phyloP scores from a whole-genome alignment of 495 filamentous ascomycete species.

The Zalerion maritima region DNA sequence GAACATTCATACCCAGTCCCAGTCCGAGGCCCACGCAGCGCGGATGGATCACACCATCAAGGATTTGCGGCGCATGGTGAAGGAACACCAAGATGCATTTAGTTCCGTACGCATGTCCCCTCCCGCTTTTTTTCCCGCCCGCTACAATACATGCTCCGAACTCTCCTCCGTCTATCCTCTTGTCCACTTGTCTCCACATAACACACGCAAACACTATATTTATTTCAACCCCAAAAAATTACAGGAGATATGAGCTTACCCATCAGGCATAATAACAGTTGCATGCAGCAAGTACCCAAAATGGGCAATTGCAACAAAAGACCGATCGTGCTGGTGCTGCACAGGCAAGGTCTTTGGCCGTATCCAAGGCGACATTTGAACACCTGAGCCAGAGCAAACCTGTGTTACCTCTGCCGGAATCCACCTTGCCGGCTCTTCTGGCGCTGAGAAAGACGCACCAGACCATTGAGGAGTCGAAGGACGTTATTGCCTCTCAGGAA shows the following conservation, averaged over 20 bases:
- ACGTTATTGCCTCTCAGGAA: conserved; percentile 39
- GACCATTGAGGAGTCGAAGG: conserved; percentile 47
- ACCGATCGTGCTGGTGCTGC: conserved; percentile 14
- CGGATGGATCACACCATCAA: conserved; percentile 50
- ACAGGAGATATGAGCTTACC: no score
- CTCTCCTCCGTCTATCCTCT: no score
- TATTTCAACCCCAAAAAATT: no score
- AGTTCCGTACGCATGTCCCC: conserved; percentile 28
- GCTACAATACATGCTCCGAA: no score
- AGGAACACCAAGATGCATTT: conserved; percentile 48
- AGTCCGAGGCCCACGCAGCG: conserved; percentile 19
- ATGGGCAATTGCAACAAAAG: no score
- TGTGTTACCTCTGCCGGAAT: conserved; percentile 48
- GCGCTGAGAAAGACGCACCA: conserved; percentile 50
- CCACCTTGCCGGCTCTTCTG: conserved; percentile 54
- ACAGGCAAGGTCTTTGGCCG: conserved; percentile 24
- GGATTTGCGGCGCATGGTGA: conserved; percentile 48
- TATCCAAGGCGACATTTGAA: conserved; percentile 52
- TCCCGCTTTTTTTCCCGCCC: no score
- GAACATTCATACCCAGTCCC: background rate
- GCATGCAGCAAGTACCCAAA: no score
- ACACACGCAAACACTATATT: no score
- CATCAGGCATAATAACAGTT: no score
- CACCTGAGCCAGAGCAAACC: conserved; percentile 43
- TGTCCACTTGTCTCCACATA: no score